Base-by-base conservation (phyloP, 495 filamentous ascomycete genomes). In the Aspergillus nanangensis region DNA sequence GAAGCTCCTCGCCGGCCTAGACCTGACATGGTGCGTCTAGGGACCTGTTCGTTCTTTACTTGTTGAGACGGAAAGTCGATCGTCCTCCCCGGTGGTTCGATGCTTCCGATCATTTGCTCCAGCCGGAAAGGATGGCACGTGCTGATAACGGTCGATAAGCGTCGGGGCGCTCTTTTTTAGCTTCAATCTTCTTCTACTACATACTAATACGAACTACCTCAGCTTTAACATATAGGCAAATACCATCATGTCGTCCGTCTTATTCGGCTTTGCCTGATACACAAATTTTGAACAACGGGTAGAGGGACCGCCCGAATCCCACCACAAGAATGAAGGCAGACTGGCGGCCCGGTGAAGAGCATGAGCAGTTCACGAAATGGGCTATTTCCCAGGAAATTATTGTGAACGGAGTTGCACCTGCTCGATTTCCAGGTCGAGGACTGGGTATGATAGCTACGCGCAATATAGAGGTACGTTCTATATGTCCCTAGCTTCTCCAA, bases 401-500 rank as follows among this genome's bases (percentile, higher is more conserved):
- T 3, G 68, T 82, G 32, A 72, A 79, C 44, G 81, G 81, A 10
- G 78, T 90, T 41, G 63, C 60, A 14, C 78, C 84, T 27, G 72
- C 63, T 14, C 67, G 56, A 54, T 77, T 92, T 21, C 77, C 80
- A 8, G 81, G 81, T 2, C 72, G 83, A 19, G 88, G 89, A 7
- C 65, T 92, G 9, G 88, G 90, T 19, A 81, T 95, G 43, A 74
- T 88, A 29, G 83, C 88, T 3, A 81, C 78, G 2, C 73, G 74
- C 13, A 61, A 67, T 5, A 75, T 92, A 45, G 62, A 83, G 67
- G 88, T 88, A 66, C 31, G 45, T 24, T 27, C 41, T 21, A 44
- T 11, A 14, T 3, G 3, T 15, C 13, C 11, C 25, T n/a, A 13
- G 4, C 5, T 21, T 11, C 22, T 10, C 14, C 25, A 15, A 41